Evolutionary conservation across 805 yeast species (phyloP), one percentile per base, ranked within the genome.

Genomic region (Danielia oregonensis): DNA sequence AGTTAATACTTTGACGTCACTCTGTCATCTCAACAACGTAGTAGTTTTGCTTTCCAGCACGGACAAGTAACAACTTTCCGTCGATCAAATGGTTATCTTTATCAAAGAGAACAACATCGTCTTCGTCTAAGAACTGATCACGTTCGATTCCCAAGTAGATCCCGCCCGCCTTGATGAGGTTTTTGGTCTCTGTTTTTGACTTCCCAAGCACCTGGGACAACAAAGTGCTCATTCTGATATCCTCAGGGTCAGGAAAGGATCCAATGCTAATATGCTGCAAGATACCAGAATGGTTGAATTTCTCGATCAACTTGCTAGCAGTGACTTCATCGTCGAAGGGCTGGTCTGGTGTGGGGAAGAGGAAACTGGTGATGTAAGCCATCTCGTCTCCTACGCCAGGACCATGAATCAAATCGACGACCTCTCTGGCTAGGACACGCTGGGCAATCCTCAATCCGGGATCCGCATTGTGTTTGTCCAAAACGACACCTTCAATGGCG

Each of bases 331-430:
- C 75, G 34, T 65, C 56, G 44, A 63, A 70, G 6, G 74, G 73
- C 36, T 62, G 69, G 37, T 69, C 73, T 3, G 77, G 75, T 2
- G 72, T 61, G 6, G 81, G 81, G 57, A 79, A 88, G 25, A 88
- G 54, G 34, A 84, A 72, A 5, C 79, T 72, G 11, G 95, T 80
- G 11, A 86, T 72, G 15, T 72, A 63, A 14, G 77, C 75, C 46
- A 93, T 85, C 24, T 77, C 74, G 17, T 72, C 67, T 3, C 96
- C 89, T 7, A 72, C 70, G 4, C 88, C 91, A 6, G 67, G 69
- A 0, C 97, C 97, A 59, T 89, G 96, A 26, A 93, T 70, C 49
- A 93, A 67, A 49, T 87, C 95, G 5, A 91, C 83, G 30, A 89
- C 84, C 53, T 91, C 96, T 23, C 75, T 61, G 0, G 97, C 97